Conservation (phyloP, 306 rosid species). For the Senna siamea region DNA sequence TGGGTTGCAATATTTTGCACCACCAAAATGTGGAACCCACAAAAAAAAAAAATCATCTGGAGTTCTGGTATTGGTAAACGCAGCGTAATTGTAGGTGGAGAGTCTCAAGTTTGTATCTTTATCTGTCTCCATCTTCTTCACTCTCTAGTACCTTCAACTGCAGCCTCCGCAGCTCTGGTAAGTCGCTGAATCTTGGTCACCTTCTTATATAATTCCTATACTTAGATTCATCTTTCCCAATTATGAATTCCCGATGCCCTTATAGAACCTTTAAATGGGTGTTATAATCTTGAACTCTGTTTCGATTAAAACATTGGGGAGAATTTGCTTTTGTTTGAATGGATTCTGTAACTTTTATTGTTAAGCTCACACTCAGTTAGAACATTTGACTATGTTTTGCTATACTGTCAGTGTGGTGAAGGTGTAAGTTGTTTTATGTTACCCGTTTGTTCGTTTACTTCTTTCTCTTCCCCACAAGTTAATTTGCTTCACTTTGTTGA, state of each 20-base stretch:
- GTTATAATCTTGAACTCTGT: background rate
- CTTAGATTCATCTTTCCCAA: no score
- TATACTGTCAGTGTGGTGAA: background rate
- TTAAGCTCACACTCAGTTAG: background rate
- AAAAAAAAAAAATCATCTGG: background rate
- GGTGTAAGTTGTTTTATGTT: slow-evolving; percentile 12
- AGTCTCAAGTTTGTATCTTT: slow-evolving; percentile 38
- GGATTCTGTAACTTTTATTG: slow-evolving; percentile 13
- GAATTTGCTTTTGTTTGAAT: background rate
- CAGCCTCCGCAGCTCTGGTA: background rate
- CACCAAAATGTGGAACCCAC: slow-evolving; percentile 36
- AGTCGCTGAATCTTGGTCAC: background rate
- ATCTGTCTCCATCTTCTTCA: slow-evolving; percentile 18
- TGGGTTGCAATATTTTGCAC: slow-evolving; percentile 26
- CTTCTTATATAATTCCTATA: no score
- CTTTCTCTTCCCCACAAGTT: background rate
- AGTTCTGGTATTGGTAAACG: background rate
- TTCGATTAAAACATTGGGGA: background rate
- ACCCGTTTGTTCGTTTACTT: background rate
- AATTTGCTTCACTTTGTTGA: slow-evolving; percentile 1
- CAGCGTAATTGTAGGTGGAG: slow-evolving; percentile 33
- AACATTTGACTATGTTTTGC: slow-evolving; percentile 32
- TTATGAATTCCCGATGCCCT: background rate
- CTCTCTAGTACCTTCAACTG: slow-evolving; percentile 32
- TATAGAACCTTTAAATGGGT: background rate